These are phyloP conservation scores for Sporothrix pseudoabietina DNA, from an alignment of 2,329 filamentous ascomycete genomes.

Conservation along the genomic window DNA sequence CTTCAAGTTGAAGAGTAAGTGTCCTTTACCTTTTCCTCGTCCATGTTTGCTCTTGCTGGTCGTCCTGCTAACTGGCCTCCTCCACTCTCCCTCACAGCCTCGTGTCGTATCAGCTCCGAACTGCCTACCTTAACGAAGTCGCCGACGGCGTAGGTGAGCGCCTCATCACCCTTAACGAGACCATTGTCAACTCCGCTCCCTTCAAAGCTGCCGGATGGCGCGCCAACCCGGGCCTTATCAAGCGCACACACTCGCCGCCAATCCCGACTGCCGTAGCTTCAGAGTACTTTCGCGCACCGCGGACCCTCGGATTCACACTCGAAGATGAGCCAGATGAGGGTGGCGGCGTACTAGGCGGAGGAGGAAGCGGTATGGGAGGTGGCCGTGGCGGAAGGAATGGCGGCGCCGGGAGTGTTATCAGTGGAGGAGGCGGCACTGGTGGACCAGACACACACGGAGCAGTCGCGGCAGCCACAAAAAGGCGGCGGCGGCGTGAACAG, in stretches of 20 bases:
- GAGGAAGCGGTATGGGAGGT: constrained; percentile 1
- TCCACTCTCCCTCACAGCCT: constrained; percentile 55
- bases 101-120: constrained; percentile 79
- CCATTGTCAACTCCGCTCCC: constrained; percentile 74
- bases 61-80: neutral
- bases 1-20: constrained; percentile 50
- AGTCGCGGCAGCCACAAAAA: constrained; percentile 66
- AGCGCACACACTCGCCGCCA: constrained; percentile 81
- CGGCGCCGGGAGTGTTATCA: constrained; percentile 20
- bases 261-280: constrained; percentile 81
- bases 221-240: constrained; percentile 71
- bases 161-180: constrained; percentile 77
- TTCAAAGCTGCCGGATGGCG: constrained; percentile 85
- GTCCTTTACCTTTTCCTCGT: neutral
- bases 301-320: constrained; percentile 63
- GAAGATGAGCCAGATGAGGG: constrained; percentile 73
- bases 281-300: constrained; percentile 78
- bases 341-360: constrained; percentile 65
- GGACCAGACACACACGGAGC: constrained; percentile 70
- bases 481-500: constrained; percentile 68
- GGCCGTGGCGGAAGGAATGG: constrained; percentile 6
- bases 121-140: constrained; percentile 76
- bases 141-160: constrained; percentile 84
- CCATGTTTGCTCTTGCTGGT: neutral
- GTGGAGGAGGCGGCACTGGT: constrained; percentile 40